A percentile compares a stretch with the other conserved stretches of the same genome.
These are phyloP conservation scores for Limnomonas spitsbergensis DNA, from an alignment of 139 green algal genomes.

Conservation along the genomic window DNA sequence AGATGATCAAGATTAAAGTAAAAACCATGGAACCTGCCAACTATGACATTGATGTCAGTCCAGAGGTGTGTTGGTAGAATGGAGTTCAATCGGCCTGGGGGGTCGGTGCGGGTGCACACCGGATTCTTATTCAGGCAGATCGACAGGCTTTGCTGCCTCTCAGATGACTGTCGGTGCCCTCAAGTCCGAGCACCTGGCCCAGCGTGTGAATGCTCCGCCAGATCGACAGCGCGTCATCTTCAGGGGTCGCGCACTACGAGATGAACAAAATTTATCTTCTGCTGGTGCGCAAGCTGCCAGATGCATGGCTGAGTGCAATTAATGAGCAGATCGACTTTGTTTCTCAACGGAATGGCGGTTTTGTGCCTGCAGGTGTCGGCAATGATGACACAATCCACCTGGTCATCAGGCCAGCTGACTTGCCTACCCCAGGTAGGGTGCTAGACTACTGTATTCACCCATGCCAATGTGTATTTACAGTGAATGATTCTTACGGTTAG, in stretches of 20 bases:
- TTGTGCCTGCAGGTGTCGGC: slow-evolving; percentile 35
- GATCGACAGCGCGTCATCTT: slow-evolving; percentile 28
- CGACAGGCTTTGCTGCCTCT: neutral
- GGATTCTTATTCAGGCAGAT: too few relatives aligned
- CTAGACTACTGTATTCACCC: too few relatives aligned
- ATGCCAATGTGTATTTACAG: too few relatives aligned
- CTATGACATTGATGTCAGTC: slow-evolving; percentile 1
- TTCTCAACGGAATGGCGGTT: too few relatives aligned
- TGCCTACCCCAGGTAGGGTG: too few relatives aligned
- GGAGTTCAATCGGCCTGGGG: too few relatives aligned
- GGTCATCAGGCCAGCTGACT: slow-evolving; percentile 47
- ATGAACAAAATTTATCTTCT: neutral
- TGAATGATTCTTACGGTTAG: too few relatives aligned
- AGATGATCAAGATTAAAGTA: slow-evolving; percentile 6
- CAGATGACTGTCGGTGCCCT: slow-evolving; percentile 15
- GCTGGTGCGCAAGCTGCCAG: slow-evolving; percentile 9
- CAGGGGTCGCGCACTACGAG: slow-evolving; percentile 8
- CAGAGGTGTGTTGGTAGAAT: neutral
- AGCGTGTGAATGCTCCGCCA: slow-evolving; percentile 18
- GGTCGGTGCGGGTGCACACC: too few relatives aligned
- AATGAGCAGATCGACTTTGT: too few relatives aligned
- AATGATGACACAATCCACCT: slow-evolving; percentile 61
- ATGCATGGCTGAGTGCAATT: too few relatives aligned
- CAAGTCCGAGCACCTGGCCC: slow-evolving; percentile 6
- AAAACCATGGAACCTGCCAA: slow-evolving; percentile 10